Evolutionary conservation across 257 asterid genomes (phyloP), one percentile per base, ranked within the genome.

Genomic region (Ehretia macrophylla): DNA sequence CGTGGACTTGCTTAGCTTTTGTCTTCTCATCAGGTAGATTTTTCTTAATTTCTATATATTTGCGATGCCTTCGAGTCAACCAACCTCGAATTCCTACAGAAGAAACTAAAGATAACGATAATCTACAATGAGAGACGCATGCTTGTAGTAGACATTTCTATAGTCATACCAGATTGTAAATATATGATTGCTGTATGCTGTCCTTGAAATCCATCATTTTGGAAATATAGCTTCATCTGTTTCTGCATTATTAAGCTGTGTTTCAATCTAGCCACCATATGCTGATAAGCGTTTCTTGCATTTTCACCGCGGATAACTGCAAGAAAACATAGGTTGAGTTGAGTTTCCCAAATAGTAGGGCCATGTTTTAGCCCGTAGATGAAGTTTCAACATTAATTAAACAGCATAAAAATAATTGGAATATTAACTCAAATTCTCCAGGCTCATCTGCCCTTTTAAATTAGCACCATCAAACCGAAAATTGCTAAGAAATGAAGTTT

Each of bases 241-340:
- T 71, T 87, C 70, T 87, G 90, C 59, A 87, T 79, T 11, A 55
- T 5, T 40, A 65, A 48, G 13, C 70, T 60, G 9, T 85, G 85
- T 52, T 27, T 45, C 22, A 75, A 62, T 37, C 68, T 69, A 68
- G 32, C 63, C 3, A 37, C 63, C 18, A 72, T 56, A 39, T 11
- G 21, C 2, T 60, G 42, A 59, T 56, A 73, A 51, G 51, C 53
- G 63, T 65, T 79, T 64, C 97, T 72, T 49, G 72, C 75, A 35
- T 62, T 82, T 68, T 82, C 84, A 23, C 94, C 94, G 0, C 97
- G 95, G 39, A 79, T 77, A 65, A 80, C 97, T 85, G 79, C 80
- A 63, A 8, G 53, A 6, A 44, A 19, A 5, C 16, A 63, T 12
- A 10, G 39, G 14, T 35, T 5, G 40, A 63, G 44, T 72, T 56